Evolutionary conservation across 2,329 filamentous ascomycete genomes (phyloP), one percentile per base, ranked within the genome.

Genomic region (Aspergillus sp.): DNA sequence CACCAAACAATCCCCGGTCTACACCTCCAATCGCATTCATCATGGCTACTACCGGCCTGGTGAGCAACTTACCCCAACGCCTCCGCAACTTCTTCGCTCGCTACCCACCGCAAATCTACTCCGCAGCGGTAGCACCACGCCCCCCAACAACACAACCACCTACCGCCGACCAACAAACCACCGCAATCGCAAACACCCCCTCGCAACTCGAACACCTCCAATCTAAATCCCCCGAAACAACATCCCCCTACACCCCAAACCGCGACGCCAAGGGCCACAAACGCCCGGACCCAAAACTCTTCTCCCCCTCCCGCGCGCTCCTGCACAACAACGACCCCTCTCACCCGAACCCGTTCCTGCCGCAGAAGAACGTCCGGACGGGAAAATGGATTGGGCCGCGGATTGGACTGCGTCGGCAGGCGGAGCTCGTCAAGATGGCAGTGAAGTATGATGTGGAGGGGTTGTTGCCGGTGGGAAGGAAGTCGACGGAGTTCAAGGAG

Each of bases 371-470:
- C 72, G 82, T 85, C 33, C 72, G 76, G 38, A 95, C 89, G 0
- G 86, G 87, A 19, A 83, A 80, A 66, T 95, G 89, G 88, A 85
- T 90, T 57, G 81, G 89, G 54, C 88, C 93, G 0, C 79, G 83
- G 48, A 90, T 84, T 73, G 94, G 89, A 4, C 77, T 95, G 57
- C 82, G 93, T 47, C 81, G 88, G 52, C 93, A 98, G 75, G 90
- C 90, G 20, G 88, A 95, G 60, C 78, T 98, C 20, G 86, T 93
- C 60, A 94, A 95, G 72, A 70, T 97, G 60, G 90, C 93, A 4
- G 74, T 80, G 49, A 76, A 85, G 60, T 79, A 90, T 68, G 86
- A 87, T 47, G 85, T 95, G 3, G 86, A 90, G 67, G 84, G 89
- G 53, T 73, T 95, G 57, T 71, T 96, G 51, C 90, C 90, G 0